Evolutionary conservation across 768 basidiomycete genomes (phyloP), one percentile per base, ranked within the genome.

Genomic region (Calocybe gangraenosa): DNA sequence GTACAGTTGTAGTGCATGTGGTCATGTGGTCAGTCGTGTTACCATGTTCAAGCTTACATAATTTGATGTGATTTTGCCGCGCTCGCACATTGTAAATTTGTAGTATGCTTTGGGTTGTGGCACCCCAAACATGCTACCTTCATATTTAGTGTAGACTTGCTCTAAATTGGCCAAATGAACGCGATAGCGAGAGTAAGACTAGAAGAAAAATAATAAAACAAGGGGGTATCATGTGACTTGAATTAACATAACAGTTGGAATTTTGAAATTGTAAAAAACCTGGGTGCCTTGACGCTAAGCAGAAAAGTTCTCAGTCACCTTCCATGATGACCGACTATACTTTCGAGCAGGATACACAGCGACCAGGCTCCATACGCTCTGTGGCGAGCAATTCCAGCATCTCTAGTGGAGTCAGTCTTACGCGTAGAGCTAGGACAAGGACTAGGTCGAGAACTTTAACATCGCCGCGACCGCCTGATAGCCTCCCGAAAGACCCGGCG

Each of bases 371-470:
- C 31, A 56, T 75, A 48, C 70, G 70, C 44, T 76, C 74, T 1
- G 69, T 76, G 32, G 67, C 72, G 20, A 76, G 74, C 61, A 74
- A 68, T 50, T 70, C 74, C 15, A 75, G 74, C 59, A 64, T 71
- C 47, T 67, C 63, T 44, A 80, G 76, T 55, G 69, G 67, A 3
- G 63, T 68, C 20, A 75, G 74, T 54, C 73, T 83, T 37, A 58
- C 70, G 25, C 76, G 81, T 51, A 74, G 77, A 37, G 64, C 76
- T n/a, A 64, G 75, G 48, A 74, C 71, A 35, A 68, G 78, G 56
- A 66, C 74, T 50, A 76, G 81, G 62, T 78, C 77, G 41, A 63
- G 75, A 44, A 75, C 72, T 20, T 45, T 50, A 42, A 52, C 62
- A 50, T 49, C 56, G 14, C 50, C 61, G 37, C 48, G 51, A 43